These are phyloP conservation scores for Symmetrospora coprosmae DNA, from an alignment of 768 basidiomycete species.

Conservation along the genomic window DNA sequence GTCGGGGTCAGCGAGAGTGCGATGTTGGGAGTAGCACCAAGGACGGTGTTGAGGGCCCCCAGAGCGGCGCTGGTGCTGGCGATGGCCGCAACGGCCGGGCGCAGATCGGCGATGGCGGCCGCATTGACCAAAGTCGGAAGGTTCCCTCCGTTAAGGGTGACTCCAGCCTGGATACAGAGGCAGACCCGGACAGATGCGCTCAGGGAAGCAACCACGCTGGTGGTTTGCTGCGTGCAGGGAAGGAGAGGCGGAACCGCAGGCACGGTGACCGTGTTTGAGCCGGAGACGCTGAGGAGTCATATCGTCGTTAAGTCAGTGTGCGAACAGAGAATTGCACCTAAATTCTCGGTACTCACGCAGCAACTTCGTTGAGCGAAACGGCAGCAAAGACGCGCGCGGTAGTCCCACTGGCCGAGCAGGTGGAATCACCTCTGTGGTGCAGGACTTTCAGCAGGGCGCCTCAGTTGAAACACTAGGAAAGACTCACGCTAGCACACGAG, in stretches of 20 bases:
- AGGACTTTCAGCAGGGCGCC: too few relatives aligned
- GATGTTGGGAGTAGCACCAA: not conserved
- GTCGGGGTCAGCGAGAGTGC: not conserved
- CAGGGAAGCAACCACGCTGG: not conserved
- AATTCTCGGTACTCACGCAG: conserved; percentile 3
- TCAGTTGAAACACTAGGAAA: too few relatives aligned
- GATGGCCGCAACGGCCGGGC: not conserved
- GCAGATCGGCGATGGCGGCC: not conserved
- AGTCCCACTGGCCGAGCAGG: not conserved
- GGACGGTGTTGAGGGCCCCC: not conserved
- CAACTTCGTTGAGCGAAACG: conserved; percentile 4
- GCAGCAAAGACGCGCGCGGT: conserved; percentile 11
- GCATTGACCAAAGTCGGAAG: not conserved
- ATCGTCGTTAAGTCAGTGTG: not conserved
- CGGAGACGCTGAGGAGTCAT: not conserved
- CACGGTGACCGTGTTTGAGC: not conserved
- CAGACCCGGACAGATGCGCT: not conserved
- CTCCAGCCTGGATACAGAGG: not conserved
- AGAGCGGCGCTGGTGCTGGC: not conserved
- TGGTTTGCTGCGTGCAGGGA: not conserved
- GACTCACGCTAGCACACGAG: too few relatives aligned
- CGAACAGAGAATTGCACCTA: not conserved
- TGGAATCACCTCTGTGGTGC: not conserved
- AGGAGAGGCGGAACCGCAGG: not conserved
- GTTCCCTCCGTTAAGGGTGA: not conserved